A percentile compares a stretch with the other conserved stretches of the same genome.
These are phyloP conservation scores for Penicillium coffeae DNA, from an alignment of 495 filamentous ascomycete species.

Conservation along the genomic window DNA sequence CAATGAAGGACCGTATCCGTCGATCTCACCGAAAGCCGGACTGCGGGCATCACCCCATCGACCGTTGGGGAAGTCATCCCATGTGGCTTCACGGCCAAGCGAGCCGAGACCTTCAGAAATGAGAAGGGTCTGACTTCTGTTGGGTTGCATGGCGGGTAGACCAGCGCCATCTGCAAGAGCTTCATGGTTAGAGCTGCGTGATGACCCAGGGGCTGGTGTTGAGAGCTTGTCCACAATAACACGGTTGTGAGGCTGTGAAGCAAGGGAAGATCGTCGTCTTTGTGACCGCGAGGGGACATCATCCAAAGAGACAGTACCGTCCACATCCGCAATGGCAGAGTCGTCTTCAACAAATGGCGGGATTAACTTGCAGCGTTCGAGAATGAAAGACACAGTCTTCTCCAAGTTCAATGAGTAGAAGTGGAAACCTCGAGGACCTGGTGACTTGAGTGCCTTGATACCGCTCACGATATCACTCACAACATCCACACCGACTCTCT, in stretches of 20 bases:
- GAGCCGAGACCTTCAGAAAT: slow-evolving; percentile 89
- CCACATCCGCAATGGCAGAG: slow-evolving; percentile 38
- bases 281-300: slow-evolving; percentile 28
- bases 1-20: slow-evolving; percentile 87
- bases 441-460: slow-evolving; percentile 59
- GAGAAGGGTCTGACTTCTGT: slow-evolving; percentile 75
- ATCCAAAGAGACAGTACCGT: slow-evolving; percentile 36
- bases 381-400: slow-evolving; percentile 89
- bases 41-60: slow-evolving; percentile 91
- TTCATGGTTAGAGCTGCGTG: slow-evolving; percentile 48
- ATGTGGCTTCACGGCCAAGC: slow-evolving; percentile 93
- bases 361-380: slow-evolving; percentile 83
- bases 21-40: slow-evolving; percentile 90
- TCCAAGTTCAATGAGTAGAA: slow-evolving; percentile 98
- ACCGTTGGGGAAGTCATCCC: slow-evolving; percentile 98
- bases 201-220: slow-evolving; percentile 29
- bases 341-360: slow-evolving; percentile 47
- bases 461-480: slow-evolving; percentile 40
- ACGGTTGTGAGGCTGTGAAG: slow-evolving; percentile 67
- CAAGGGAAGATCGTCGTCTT: slow-evolving; percentile 50
- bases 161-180: slow-evolving; percentile 48
- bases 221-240: slow-evolving; percentile 66
- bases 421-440: slow-evolving; percentile 75
- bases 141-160: slow-evolving; percentile 39
- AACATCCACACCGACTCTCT: slow-evolving; percentile 52